Evolutionary conservation across 768 basidiomycete species (phyloP).

Genomic region (Suillus discolor): DNA sequence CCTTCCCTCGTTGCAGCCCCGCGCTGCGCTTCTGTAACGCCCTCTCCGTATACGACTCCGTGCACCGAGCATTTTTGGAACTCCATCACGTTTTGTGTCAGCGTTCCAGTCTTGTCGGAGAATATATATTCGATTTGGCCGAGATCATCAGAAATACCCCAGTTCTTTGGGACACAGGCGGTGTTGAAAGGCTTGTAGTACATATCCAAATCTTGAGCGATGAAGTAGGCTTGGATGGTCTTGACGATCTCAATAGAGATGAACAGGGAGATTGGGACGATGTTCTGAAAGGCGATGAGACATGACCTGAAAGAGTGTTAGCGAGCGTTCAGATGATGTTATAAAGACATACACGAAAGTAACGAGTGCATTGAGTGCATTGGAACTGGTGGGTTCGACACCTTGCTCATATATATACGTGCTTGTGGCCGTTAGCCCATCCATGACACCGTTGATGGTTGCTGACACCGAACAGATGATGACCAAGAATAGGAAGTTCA

Average conservation of each 20-base stretch:
- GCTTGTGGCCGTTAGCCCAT: conserved; percentile 63
- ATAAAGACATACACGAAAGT: conserved; percentile 80
- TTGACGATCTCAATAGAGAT: conserved; percentile 99
- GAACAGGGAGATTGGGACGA: conserved; percentile 93
- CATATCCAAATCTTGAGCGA: conserved; percentile 95
- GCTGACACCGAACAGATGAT: conserved; percentile 78
- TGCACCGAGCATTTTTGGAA: conserved; percentile 93
- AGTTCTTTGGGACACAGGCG: conserved; percentile 92
- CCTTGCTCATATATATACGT: conserved; percentile 71
- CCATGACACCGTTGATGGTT: conserved; percentile 74
- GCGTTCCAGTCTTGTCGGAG: conserved; percentile 94
- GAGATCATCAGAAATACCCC: conserved; percentile 98
- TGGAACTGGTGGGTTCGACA: conserved; percentile 60
- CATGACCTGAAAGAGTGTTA: conserved; percentile 61
- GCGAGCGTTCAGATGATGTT: conserved; percentile 7
- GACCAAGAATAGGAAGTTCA: conserved; percentile 84
- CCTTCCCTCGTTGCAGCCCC: conserved; percentile 89
- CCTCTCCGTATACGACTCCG: conserved; percentile 89
- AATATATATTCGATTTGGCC: conserved; percentile 97
- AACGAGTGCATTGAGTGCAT: conserved; percentile 75
- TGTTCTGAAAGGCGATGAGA: conserved; percentile 96
- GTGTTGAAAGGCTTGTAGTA: conserved; percentile 88
- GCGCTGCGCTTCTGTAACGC: conserved; percentile 92
- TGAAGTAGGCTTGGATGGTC: conserved; percentile 96
- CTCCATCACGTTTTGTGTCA: conserved; percentile 99